Evolutionary conservation across 148 eudicot genomes (phyloP).

Genomic region (Silene uniflora): DNA sequence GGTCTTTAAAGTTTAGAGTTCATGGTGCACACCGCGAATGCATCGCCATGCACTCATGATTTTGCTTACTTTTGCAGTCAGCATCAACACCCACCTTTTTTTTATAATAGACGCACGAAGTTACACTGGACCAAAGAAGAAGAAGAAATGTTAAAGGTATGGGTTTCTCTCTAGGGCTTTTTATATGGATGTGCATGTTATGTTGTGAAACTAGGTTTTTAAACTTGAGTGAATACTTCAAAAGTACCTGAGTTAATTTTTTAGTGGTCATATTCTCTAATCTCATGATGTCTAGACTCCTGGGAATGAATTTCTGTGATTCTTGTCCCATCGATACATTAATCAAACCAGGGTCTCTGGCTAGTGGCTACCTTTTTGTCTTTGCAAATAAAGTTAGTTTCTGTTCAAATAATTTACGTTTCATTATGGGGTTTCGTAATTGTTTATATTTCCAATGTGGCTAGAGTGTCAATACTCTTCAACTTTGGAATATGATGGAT

Average conservation of each 20-base stretch:
- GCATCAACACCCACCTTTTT: slow-evolving; percentile 11
- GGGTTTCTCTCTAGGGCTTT: neutral
- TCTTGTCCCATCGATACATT: too few relatives aligned
- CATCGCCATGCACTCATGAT: neutral
- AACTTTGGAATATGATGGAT: neutral
- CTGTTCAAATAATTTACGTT: neutral
- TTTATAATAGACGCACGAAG: slow-evolving; percentile 36
- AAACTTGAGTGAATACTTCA: neutral
- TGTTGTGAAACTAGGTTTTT: slow-evolving; percentile 3
- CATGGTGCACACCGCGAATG: too few relatives aligned
- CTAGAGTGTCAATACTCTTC: neutral
- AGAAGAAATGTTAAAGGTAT: slow-evolving; percentile 62
- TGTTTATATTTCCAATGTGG: neutral
- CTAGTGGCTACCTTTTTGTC: neutral
- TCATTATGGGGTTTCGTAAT: neutral
- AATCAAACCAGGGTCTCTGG: neutral
- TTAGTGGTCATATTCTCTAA: neutral
- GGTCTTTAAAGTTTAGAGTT: too few relatives aligned
- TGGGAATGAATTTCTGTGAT: too few relatives aligned
- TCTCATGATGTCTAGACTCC: neutral
- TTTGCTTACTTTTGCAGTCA: slow-evolving; percentile 27
- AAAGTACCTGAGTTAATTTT: neutral
- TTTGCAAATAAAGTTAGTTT: neutral
- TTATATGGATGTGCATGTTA: neutral
- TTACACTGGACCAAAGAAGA: slow-evolving; percentile 56